phyloP scores from a whole-genome alignment of 176 grass and related monocot genomes.

The Dendrocalamus sinicus region DNA sequence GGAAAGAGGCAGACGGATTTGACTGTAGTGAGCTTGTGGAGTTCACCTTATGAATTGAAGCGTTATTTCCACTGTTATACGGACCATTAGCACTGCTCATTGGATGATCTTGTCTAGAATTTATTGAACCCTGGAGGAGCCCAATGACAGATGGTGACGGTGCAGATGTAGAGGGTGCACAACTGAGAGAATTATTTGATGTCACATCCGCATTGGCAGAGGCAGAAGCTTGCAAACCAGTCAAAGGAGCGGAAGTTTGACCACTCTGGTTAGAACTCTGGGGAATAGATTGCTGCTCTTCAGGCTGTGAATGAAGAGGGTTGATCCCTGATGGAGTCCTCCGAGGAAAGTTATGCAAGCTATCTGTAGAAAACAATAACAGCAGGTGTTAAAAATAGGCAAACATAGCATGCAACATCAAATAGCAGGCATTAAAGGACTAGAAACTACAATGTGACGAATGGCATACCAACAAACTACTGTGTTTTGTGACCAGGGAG shows the following conservation, averaged over 20 bases:
- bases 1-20: conserved; percentile 60
- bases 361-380: conserved; percentile 67
- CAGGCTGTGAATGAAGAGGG: conserved; percentile 57
- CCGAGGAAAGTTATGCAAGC: conserved; percentile 84
- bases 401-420: conserved; percentile 13
- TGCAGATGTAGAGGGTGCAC: conserved; percentile 57
- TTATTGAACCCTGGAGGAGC: conserved; percentile 66
- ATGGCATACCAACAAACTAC: conserved; percentile 13
- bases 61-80: conserved; percentile 50
- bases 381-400: conserved; percentile 6
- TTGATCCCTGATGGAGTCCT: conserved; percentile 69
- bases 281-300: conserved; percentile 65
- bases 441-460: neutral
- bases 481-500: neutral
- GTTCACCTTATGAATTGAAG: conserved; percentile 55
- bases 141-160: conserved; percentile 45
- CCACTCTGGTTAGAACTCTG: conserved; percentile 82
- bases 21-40: conserved; percentile 65
- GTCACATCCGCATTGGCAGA: conserved; percentile 54
- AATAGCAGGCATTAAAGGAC: conserved; percentile 11
- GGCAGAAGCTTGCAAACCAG: conserved; percentile 56
- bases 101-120: conserved; percentile 66
- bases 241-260: conserved; percentile 61
- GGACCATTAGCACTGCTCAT: conserved; percentile 48
- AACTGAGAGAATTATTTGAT: conserved; percentile 56